Evolutionary conservation across 202 grass and related monocot genomes (phyloP), one percentile per base, ranked within the genome.

Genomic region (Bolboschoenoplectus hybrid): DNA sequence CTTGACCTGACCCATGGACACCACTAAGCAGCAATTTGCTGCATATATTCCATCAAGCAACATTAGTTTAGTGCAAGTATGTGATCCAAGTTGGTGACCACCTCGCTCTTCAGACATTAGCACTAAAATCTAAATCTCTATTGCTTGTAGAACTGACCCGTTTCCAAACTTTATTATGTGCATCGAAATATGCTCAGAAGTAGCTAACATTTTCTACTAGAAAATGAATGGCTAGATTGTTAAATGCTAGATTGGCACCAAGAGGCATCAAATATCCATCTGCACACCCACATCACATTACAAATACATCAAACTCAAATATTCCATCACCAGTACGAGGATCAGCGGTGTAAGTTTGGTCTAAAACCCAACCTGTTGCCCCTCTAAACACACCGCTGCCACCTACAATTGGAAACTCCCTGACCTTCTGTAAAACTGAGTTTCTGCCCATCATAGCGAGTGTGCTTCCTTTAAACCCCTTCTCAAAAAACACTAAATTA

Each of bases 331-430:
- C 16, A 87, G 86, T 76, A 84, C 78, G 0, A 84, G 88, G n/a
- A 76, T 32, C 17, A 36, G 73, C 2, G n/a, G 84, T 86, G 3
- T 91, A 16, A 20, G 93, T 96, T 50, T 86, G 81, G 0, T 91
- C 93, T 81, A 88, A 56, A 0, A 88, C 91, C 38, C 88, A 93
- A 0, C 91, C 93, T 0, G 17, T 8, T 6, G 91, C 89, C 86
- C 91, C 88, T 0, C 94, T 47, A 47, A 93, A 93, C 62, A 84
- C 84, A 5, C 94, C 91, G 0, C 12, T 87, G 4, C 91, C 94
- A 0, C 94, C 94, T 0, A 96, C 10, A 8, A 96, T 77, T 51
- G 88, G 67, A 87, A 96, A 91, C 86, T 96, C 94, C 58, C 94
- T 79, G 9, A 90, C 46, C 26, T 61, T 26, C 11, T 7, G 7